phyloP scores from a whole-genome alignment of 148 eudicot genomes.

The Heliamphora exappendiculata region DNA sequence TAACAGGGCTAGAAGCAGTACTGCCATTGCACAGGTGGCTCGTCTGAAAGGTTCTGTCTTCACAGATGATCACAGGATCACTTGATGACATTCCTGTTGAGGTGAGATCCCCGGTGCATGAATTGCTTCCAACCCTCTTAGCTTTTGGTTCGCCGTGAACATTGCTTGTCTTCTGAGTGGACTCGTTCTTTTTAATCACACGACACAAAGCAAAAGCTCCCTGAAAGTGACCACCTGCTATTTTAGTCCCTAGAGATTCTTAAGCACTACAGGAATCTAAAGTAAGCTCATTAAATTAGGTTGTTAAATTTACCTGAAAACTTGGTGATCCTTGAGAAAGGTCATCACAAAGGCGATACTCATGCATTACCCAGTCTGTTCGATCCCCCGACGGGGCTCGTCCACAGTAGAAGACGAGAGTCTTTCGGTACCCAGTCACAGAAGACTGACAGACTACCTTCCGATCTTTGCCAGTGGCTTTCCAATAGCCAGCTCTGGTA shows the following conservation, averaged over 20 bases:
- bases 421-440: conserved; percentile 62
- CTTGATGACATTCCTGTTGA: conserved; percentile 22
- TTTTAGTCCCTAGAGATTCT: not conserved
- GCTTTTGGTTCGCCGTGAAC: conserved; percentile 31
- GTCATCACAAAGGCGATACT: conserved; percentile 75
- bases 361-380: conserved; percentile 91
- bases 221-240: conserved; percentile 24
- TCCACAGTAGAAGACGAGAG: conserved; percentile 79
- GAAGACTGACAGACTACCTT: conserved; percentile 57
- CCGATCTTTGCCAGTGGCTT: conserved; percentile 90
- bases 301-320: conserved; percentile 39
- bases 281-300: not conserved
- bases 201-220: conserved; percentile 71
- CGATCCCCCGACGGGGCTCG: conserved; percentile 82
- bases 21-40: conserved; percentile 34
- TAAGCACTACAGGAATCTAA: not conserved
- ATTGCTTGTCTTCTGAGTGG: conserved; percentile 18
- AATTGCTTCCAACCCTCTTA: conserved; percentile 36
- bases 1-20: conserved; percentile 48
- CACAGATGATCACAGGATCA: conserved; percentile 35
- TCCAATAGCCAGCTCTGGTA: conserved; percentile 88
- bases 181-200: conserved; percentile 53
- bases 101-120: conserved; percentile 20
- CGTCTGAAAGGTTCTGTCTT: conserved; percentile 26
- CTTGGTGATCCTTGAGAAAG: conserved; percentile 35